Base-by-base conservation (phyloP, 116 monocot species). In the Dioscorea cayenensis region DNA sequence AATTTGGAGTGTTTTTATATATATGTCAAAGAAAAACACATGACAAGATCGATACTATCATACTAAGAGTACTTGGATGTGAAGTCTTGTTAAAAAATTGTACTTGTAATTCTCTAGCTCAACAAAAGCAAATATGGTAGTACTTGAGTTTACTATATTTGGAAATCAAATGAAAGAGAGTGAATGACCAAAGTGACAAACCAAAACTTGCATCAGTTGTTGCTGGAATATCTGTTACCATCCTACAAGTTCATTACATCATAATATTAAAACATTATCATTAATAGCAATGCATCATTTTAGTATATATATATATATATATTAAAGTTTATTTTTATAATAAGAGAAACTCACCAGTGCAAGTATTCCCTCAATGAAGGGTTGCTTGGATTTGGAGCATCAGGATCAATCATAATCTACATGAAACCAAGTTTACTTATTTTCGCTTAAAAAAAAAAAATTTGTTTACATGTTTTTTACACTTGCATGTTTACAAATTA, bases 141-240 rank as follows among this genome's bases (percentile, higher is more conserved):
- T 43, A 8, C 7, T 43, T 43, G 38, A 43, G 43, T 43, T 43
- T 7, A 10, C 12, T 43, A 43, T 43, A 43, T 43, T 43, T 43
- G 43, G 43, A 43, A 43, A 8, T 3, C 43, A 10, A 48, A 28
- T 49, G 38, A 16, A 73, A 27, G 27, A 43, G 5, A 43, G 43
- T 43, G 20, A 37, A 25, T 35, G 13, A 29, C 22, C 16, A 7
- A 55, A 14, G 22, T 2, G 22, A 49, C 84, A 79, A 20, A 91
- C 95, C 95, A 66, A 85, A 91, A 62, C 23, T 72, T 66, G 83
- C 79, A 27, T 71, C 79, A 14, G 91, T 95, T 16, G 83, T 85
- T 38, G 75, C 89, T 28, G 92, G 92, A 48, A 95, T 91, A 60
- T 95, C 91, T 21, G 89, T 83, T 36, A 91, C 91, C 92, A 91